A percentile compares a stretch with the other conserved stretches of the same genome.
Conservation (phyloP, 2,329 filamentous ascomycete species). For the Cercospora janseana region DNA sequence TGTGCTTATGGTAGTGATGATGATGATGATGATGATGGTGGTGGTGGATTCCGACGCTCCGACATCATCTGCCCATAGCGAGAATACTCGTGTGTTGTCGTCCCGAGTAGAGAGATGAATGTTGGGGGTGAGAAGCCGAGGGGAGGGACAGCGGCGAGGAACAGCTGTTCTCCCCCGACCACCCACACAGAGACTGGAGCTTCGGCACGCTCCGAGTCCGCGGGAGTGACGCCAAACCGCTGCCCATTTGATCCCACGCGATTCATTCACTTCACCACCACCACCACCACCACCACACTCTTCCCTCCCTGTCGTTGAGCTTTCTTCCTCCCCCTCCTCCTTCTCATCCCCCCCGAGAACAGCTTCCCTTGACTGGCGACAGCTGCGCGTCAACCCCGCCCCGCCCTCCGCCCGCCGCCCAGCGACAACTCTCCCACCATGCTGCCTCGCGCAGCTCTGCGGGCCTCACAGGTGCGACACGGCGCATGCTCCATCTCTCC, state of each 20-base stretch:
- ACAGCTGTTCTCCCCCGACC: too few species aligned
- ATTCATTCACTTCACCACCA: not conserved
- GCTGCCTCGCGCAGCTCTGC: conserved; percentile 36
- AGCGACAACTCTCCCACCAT: conserved; percentile 21
- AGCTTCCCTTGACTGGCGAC: conserved; percentile 2
- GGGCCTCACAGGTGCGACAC: conserved; percentile 27
- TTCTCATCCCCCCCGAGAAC: too few species aligned
- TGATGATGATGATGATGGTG: not conserved
- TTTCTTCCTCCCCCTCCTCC: not conserved
- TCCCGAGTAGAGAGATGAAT: too few species aligned
- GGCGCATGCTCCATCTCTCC: conserved; percentile 16
- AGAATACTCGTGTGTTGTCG: too few species aligned
- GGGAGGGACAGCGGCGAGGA: too few species aligned
- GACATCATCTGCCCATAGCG: too few species aligned
- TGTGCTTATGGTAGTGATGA: not conserved
- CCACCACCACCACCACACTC: not conserved
- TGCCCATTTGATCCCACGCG: too few species aligned
- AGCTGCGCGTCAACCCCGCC: not conserved
- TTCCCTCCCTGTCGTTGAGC: not conserved
- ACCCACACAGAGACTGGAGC: too few species aligned
- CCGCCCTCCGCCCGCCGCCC: too few species aligned
- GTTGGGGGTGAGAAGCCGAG: not conserved
- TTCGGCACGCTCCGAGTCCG: too few species aligned
- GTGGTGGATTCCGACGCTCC: too few species aligned
- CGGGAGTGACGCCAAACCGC: too few species aligned